Evolutionary conservation across 306 rosid genomes (phyloP), one percentile per base, ranked within the genome.

Genomic region (Prinsepia uniflora): DNA sequence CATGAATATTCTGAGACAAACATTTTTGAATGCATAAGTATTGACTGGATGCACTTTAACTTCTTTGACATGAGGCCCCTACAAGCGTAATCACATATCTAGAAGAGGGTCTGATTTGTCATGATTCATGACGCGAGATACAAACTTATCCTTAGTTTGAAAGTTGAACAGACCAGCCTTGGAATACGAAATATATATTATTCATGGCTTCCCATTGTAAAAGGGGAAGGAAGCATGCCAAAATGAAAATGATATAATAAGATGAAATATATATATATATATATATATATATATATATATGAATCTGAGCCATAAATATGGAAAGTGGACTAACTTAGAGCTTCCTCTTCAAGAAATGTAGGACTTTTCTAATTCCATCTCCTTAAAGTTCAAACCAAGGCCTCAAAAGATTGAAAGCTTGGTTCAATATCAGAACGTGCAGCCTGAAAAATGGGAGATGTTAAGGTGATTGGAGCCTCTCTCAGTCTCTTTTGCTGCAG

Each of bases 401-500:
- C 46, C 48, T 66, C 30, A 68, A 42, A 59, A 59, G 30, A 75
- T 1, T 13, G 68, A 22, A 46, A 47, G 6, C 46, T 59, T 13
- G 66, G 72, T 8, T 75, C 34, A 49, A 3, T 15, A 17, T 43
- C 36, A 68, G 63, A 58, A 15, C 41, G 9, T 4, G 6, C 17
- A 15, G 60, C 17, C 15, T 3, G n/a, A 30, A 9, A 6, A 60
- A 78, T 72, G 81, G 78, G 49, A 66, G 78, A 72, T 18, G 77
- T 72, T 41, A 72, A 72, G 71, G 71, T 72, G 30, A 67, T 78
- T 48, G 77, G 81, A 2, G 48, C 73, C 19, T 44, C 68, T 40
- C 2, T 46, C 13, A 70, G 83, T 67, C 57, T 49, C 8, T 70
- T 79, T 53, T 79, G 73, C 72, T 24, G 44, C 45, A 79, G 79